phyloP scores from a whole-genome alignment of 768 basidiomycete genomes.

The Tylopilus sp. region DNA sequence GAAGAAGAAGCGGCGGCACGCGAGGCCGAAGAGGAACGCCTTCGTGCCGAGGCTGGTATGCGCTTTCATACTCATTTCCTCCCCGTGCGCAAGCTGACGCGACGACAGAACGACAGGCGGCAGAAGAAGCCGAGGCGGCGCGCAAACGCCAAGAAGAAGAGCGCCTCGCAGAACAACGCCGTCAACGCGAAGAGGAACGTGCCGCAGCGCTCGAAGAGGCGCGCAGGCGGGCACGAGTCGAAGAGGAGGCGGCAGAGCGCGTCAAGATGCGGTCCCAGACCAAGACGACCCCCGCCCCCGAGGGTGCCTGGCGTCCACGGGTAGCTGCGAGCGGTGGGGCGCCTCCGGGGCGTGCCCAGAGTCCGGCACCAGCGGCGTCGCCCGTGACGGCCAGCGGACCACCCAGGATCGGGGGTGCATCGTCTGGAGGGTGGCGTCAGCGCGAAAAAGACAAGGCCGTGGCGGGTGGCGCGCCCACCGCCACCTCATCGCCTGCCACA shows the following conservation, averaged over 20 bases:
- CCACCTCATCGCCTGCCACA: no score
- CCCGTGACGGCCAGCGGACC: no score
- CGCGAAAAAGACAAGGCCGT: constrained; percentile 42
- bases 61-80: neutral
- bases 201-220: constrained; percentile 52
- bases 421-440: no score
- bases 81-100: neutral
- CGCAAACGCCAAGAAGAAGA: constrained; percentile 65
- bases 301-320: constrained; percentile 11
- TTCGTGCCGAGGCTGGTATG: constrained; percentile 50
- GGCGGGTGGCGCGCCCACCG: no score
- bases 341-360: constrained; percentile 48
- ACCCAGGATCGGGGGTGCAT: no score
- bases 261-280: constrained; percentile 34
- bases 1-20: constrained; percentile 20
- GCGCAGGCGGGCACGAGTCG: constrained; percentile 58
- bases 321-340: constrained; percentile 23
- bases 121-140: constrained; percentile 52
- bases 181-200: constrained; percentile 49
- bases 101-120: constrained; percentile 50
- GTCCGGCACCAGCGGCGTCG: constrained; percentile 30
- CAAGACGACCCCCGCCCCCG: constrained; percentile 27
- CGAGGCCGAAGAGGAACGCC: constrained; percentile 41
- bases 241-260: constrained; percentile 64
- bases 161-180: constrained; percentile 46